Evolutionary conservation across 2,329 filamentous ascomycete genomes (phyloP).

Genomic region (Colletotrichum incanum): DNA sequence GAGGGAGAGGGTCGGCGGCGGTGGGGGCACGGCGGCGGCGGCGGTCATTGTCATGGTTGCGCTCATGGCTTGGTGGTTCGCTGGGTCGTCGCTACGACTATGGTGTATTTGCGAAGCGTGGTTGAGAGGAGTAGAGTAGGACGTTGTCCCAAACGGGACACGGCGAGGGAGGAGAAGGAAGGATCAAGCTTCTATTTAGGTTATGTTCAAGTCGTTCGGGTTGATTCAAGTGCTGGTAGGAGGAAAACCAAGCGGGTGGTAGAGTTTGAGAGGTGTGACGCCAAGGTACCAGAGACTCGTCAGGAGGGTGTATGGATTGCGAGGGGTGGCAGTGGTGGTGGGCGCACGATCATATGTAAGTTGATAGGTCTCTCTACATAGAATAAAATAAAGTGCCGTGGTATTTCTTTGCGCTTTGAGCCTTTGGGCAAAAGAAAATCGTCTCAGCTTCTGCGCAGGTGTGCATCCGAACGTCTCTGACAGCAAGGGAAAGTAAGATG

Average conservation of each 20-base stretch:
- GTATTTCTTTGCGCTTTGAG: constrained; percentile 13
- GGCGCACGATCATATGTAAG: constrained; percentile 29
- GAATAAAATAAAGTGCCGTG: not conserved
- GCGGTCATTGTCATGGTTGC: constrained; percentile 45
- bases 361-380: constrained; percentile 8
- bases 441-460: not conserved
- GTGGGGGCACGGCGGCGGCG: constrained; percentile 29
- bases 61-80: constrained; percentile 39
- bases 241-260: constrained; percentile 24
- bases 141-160: not conserved
- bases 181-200: constrained; percentile 26
- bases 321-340: constrained; percentile 25
- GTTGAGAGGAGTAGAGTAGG: not conserved
- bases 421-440: not conserved
- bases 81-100: not conserved
- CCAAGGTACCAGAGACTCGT: constrained; percentile 20
- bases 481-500: constrained; percentile 15
- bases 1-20: constrained; percentile 43
- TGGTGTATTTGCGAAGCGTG: not conserved
- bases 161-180: not conserved
- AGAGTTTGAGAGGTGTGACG: constrained; percentile 40
- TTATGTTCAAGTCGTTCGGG: constrained; percentile 14
- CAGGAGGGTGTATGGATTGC: constrained; percentile 23
- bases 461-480: constrained; percentile 2
- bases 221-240: not conserved